Conservation (phyloP, 2,329 filamentous ascomycete genomes). For the Cordyceps javanica region DNA sequence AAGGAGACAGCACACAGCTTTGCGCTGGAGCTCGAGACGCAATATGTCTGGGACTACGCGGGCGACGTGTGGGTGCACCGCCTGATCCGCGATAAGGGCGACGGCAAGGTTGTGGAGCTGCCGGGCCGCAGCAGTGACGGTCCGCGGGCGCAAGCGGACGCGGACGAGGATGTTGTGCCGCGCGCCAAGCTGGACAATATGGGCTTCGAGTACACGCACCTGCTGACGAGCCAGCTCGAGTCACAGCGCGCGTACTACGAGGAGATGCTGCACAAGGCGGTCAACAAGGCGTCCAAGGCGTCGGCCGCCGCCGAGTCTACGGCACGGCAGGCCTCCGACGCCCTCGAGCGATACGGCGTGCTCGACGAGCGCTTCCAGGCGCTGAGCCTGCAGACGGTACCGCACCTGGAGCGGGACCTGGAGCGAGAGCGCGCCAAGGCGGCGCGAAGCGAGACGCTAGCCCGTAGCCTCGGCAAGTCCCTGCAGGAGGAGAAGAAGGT, state of each 20-base stretch:
- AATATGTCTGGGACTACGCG: constrained; percentile 97
- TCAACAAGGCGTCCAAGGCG: constrained; percentile 79
- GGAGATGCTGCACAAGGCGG: constrained; percentile 81
- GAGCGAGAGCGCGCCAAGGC: constrained; percentile 62
- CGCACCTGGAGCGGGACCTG: constrained; percentile 65
- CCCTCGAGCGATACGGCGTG: constrained; percentile 41
- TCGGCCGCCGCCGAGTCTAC: constrained; percentile 61
- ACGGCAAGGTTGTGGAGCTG: constrained; percentile 89
- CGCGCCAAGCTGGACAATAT: constrained; percentile 67
- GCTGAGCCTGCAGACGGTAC: constrained; percentile 51
- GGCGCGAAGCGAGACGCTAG: constrained; percentile 67
- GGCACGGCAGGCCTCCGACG: constrained; percentile 40
- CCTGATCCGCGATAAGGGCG: constrained; percentile 86
- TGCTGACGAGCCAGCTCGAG: constrained; percentile 88
- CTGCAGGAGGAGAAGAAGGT: constrained; percentile 84
- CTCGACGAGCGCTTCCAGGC: constrained; percentile 43
- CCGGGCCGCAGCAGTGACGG: constrained; percentile 45
- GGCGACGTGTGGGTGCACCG: constrained; percentile 95
- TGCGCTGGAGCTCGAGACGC: constrained; percentile 84
- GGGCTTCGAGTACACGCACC: constrained; percentile 87
- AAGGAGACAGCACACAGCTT: constrained; percentile 86
- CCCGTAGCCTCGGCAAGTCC: constrained; percentile 66
- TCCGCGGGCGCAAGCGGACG: constrained; percentile 14
- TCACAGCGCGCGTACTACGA: constrained; percentile 92
- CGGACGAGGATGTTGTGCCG: constrained; percentile 62